These are phyloP conservation scores for Parmales sp. DNA, from an alignment of 108 stramenopile genomes.

Conservation along the genomic window DNA sequence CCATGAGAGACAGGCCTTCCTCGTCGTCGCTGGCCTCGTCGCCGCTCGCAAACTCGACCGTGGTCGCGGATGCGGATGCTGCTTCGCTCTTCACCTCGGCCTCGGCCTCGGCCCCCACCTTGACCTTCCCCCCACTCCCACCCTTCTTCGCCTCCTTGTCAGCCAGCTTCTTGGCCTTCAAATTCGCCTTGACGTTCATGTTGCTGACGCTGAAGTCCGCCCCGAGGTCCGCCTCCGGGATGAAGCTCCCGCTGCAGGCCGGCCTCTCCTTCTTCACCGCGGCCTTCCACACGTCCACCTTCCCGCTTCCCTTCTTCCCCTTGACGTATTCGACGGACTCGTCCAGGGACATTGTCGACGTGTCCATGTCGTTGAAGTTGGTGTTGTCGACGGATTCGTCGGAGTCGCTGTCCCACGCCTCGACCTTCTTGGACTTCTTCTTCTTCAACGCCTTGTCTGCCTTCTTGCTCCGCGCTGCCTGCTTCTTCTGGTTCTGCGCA, in stretches of 20 bases:
- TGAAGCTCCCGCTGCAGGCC: background rate
- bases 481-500: constrained; percentile 7
- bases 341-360: constrained; percentile 7
- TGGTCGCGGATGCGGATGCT: background rate
- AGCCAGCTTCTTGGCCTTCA: background rate
- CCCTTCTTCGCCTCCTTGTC: background rate
- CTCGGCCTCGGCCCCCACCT: background rate
- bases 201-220: background rate
- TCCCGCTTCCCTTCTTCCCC: background rate
- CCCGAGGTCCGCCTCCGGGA: background rate
- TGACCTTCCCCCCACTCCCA: background rate
- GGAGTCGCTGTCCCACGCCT: constrained; percentile 22
- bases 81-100: background rate
- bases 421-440: constrained; percentile 16
- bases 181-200: background rate
- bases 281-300: background rate
- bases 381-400: constrained; percentile 20
- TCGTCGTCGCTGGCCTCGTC: background rate
- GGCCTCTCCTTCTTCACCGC: background rate
- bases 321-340: constrained; percentile 17
- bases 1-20: background rate
- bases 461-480: constrained; percentile 21
- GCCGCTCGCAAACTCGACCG: background rate
- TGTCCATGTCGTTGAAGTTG: constrained; percentile 11
- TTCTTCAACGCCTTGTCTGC: constrained; percentile 19